Base-by-base conservation (phyloP, 805 yeast genomes). In the Debaryomyces maramus region DNA sequence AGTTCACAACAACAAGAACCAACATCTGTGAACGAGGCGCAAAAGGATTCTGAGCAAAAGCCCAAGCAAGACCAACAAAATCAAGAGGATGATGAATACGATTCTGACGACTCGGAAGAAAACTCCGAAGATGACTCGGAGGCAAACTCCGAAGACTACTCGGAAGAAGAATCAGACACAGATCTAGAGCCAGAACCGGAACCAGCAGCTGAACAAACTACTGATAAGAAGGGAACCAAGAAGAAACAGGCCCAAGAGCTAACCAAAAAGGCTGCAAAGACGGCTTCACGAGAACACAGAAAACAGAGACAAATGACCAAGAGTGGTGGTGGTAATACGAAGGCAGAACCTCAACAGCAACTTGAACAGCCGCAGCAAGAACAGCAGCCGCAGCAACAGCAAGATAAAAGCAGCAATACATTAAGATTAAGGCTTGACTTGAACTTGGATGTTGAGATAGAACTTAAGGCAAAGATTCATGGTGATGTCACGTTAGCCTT, bases 51-150 rank as follows among this genome's bases (percentile, higher is more conserved):
- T n/a, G n/a, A n/a, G n/a, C n/a, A n/a, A n/a, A n/a, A n/a, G n/a
- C n/a, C n/a, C n/a, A n/a, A n/a, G n/a, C n/a, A n/a, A n/a, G n/a
- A n/a, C n/a, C n/a, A n/a, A n/a, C n/a, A n/a, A n/a, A n/a, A n/a
- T n/a, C 13, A 16, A 16, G 33, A 30, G 13, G 34, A 31, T 17
- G 8, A 20, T 9, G 34, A 31, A 7, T 10, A 13, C 22, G 9
- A 31, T 16, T 31, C 34, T 4, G 27, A 24, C 2, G 21, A 18
- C n/a, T 30, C 32, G 11, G 32, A 29, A 7, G 5, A 8, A 6
- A 18, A 30, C n/a, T 30, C 33, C 18, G 21, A 31, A 18, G 34
- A 31, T 7, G 21, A 16, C 15, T 31, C 34, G 18, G 33, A 30
- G 2, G 6, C 28, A 14, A 14, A 24, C 10, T 14, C 27, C 4